Percentiles rank a stretch among this genome's conserved stretches.
These are phyloP conservation scores for Rhodotorula sp. DNA, from an alignment of 1,284 basidiomycete species.

Conservation along the genomic window DNA sequence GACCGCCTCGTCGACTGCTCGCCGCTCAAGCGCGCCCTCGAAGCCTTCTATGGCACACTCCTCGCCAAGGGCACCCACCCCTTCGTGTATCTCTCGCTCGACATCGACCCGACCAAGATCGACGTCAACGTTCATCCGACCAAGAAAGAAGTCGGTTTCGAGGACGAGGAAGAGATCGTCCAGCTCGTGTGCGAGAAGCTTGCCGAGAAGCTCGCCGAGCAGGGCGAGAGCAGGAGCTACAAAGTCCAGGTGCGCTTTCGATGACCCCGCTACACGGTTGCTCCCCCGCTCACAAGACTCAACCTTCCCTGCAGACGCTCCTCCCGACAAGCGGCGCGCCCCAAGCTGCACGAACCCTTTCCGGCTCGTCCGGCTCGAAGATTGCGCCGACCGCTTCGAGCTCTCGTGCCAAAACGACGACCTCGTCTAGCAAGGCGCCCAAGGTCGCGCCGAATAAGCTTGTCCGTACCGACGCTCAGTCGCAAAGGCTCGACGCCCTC, in stretches of 20 bases:
- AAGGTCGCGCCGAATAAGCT: constrained; percentile 73
- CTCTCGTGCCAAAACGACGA: constrained; percentile 31
- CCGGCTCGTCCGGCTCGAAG: background rate
- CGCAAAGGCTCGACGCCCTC: constrained; percentile 92
- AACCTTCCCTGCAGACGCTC: constrained; percentile 48
- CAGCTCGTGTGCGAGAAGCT: constrained; percentile 75
- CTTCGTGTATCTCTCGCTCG: constrained; percentile 86
- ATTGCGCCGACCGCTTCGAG: constrained; percentile 6
- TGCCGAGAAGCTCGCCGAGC: constrained; percentile 65
- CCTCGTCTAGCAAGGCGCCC: constrained; percentile 38
- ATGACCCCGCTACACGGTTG: background rate
- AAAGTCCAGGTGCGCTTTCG: constrained; percentile 68
- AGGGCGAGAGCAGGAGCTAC: constrained; percentile 69
- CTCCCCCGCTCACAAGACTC: background rate
- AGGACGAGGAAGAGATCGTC: constrained; percentile 87
- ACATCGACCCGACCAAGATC: constrained; percentile 81
- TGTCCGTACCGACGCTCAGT: constrained; percentile 82
- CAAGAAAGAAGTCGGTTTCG: constrained; percentile 81
- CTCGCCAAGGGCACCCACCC: constrained; percentile 90
- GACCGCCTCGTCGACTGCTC: constrained; percentile 92
- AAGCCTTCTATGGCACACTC: constrained; percentile 78
- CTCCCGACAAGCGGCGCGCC: constrained; percentile 49
- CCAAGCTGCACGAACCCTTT: constrained; percentile 23
- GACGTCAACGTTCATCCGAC: constrained; percentile 99
- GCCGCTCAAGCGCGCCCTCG: constrained; percentile 82